Percentiles rank a stretch among this genome's conserved stretches.
Conservation (phyloP, 176 grass and related monocot genomes). For the Eragrostis curvula region DNA sequence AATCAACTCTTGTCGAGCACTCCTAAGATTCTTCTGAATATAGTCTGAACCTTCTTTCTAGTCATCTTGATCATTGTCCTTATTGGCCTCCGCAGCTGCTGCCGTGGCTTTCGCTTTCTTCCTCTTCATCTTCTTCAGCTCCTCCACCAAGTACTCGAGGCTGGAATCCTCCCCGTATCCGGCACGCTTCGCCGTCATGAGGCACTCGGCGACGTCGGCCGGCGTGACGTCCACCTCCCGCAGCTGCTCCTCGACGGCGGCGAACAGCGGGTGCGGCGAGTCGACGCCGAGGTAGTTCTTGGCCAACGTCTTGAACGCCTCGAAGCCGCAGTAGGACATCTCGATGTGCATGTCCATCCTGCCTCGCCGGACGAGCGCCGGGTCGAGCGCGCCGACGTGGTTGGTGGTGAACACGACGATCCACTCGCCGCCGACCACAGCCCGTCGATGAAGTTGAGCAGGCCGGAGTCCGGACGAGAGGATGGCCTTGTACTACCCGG, state of each 20-base stretch:
- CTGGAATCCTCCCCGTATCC: neutral
- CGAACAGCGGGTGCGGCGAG: slow-evolving; percentile 16
- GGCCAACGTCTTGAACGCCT: slow-evolving; percentile 35
- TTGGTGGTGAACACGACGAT: slow-evolving; percentile 13
- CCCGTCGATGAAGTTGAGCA: slow-evolving; percentile 75
- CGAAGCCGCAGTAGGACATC: slow-evolving; percentile 35
- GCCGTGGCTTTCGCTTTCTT: neutral
- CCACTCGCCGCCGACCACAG: slow-evolving; percentile 63
- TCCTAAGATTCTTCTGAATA: neutral
- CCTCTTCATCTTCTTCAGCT: slow-evolving; percentile 24
- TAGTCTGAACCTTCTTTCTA: neutral
- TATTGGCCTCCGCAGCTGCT: neutral
- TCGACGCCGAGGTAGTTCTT: slow-evolving; percentile 35
- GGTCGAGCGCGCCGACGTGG: neutral
- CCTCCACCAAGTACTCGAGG: neutral
- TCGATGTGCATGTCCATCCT: slow-evolving; percentile 46
- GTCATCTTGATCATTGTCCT: neutral
- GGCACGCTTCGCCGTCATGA: neutral
- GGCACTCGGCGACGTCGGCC: neutral
- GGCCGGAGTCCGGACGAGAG: no score
- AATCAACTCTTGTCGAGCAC: no score
- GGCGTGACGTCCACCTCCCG: slow-evolving; percentile 10
- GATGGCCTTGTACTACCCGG: no score
- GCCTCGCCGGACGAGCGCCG: neutral
- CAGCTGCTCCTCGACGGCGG: neutral